Percentiles rank a stretch among this genome's conserved stretches.
Evolutionary conservation across 176 grass and related monocot genomes (phyloP).

Genomic region (Cenchrus americanus): DNA sequence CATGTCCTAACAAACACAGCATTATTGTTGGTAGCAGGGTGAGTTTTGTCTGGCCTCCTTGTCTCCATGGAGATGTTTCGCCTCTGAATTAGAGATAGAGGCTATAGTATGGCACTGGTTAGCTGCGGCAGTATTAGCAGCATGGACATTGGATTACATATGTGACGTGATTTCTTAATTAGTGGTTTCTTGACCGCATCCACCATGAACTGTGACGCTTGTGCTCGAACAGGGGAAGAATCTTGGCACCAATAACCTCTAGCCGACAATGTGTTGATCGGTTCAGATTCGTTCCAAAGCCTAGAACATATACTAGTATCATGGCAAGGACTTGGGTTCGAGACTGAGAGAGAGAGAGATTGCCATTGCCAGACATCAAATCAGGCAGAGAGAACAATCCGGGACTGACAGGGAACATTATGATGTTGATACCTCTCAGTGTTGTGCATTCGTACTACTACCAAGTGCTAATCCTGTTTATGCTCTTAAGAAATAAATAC

Average conservation of each 20-base stretch:
- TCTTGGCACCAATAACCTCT: background rate
- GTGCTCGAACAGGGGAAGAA: slow-evolving; percentile 9
- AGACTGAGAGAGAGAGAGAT: background rate
- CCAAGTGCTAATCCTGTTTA: background rate
- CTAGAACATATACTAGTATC: slow-evolving; percentile 2
- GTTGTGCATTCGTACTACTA: background rate
- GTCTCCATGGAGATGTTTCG: background rate
- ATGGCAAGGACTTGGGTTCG: background rate
- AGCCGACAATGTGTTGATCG: slow-evolving; percentile 20
- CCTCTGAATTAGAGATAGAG: background rate
- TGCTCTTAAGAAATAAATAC: background rate
- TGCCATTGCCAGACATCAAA: background rate
- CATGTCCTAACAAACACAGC: background rate
- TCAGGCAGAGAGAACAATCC: background rate
- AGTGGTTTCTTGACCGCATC: background rate
- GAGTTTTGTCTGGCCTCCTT: background rate
- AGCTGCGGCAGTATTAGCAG: background rate
- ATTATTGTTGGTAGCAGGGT: background rate
- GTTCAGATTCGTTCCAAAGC: background rate
- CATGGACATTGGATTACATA: background rate
- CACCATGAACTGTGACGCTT: background rate
- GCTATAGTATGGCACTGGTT: background rate
- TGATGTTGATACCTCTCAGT: background rate
- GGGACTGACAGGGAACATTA: background rate
- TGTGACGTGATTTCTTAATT: background rate